phyloP scores from a whole-genome alignment of 176 grass and related monocot genomes.

The Cenchrus fungigraminus region DNA sequence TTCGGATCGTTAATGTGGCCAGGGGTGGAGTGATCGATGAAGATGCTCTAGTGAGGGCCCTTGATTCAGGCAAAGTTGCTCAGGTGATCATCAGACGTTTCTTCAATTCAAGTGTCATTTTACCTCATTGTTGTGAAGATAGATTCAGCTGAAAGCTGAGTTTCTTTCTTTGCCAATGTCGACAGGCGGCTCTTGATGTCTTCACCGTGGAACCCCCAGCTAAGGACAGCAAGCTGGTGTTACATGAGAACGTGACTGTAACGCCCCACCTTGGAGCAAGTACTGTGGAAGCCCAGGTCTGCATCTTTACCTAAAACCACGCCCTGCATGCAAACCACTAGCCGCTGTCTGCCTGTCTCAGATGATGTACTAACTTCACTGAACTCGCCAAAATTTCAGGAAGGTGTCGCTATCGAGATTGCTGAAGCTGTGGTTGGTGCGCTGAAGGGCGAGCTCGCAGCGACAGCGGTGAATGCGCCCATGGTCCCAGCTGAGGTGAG shows the following conservation, averaged over 20 bases:
- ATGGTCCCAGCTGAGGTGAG: slow-evolving; percentile 94
- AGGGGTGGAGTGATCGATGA: slow-evolving; percentile 97
- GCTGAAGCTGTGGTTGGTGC: slow-evolving; percentile 87
- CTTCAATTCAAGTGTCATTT: not conserved
- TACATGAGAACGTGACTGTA: slow-evolving; percentile 87
- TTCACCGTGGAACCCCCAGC: slow-evolving; percentile 86
- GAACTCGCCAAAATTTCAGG: slow-evolving; percentile 56
- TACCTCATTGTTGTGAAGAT: not conserved
- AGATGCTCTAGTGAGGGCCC: slow-evolving; percentile 83
- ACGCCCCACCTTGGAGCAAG: slow-evolving; percentile 99
- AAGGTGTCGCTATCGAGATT: slow-evolving; percentile 94
- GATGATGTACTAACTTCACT: slow-evolving; percentile 24
- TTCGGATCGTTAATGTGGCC: slow-evolving; percentile 94
- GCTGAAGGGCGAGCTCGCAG: slow-evolving; percentile 78
- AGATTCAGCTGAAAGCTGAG: slow-evolving; percentile 24
- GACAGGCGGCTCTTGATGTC: slow-evolving; percentile 97
- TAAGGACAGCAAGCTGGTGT: slow-evolving; percentile 82
- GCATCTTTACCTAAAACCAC: slow-evolving; percentile 24
- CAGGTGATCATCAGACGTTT: slow-evolving; percentile 65
- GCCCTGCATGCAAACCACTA: slow-evolving; percentile 5
- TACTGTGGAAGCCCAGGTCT: slow-evolving; percentile 94
- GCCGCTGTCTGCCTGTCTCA: not conserved
- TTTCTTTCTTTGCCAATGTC: slow-evolving; percentile 29
- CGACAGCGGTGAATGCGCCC: slow-evolving; percentile 94
- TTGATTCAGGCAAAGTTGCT: slow-evolving; percentile 85